phyloP scores from a whole-genome alignment of 257 asterid genomes.

The Solanum infundibuliforme region DNA sequence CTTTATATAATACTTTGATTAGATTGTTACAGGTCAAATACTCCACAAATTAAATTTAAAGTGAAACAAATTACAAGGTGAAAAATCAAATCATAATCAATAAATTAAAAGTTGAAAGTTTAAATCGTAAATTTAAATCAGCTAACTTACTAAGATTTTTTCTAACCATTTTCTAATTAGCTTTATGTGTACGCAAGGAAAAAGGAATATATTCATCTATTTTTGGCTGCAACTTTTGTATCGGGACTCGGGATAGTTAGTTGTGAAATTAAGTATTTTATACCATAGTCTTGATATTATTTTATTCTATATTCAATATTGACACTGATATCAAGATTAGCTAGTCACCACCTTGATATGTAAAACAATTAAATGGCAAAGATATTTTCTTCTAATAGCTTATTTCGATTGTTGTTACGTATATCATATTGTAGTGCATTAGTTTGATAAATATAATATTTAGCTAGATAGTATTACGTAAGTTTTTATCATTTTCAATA shows the following conservation, averaged over 20 bases:
- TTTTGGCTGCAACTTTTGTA: neutral
- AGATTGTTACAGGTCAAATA: too few relatives aligned
- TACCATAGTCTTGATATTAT: neutral
- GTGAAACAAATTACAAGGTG: accelerated
- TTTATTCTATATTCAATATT: neutral
- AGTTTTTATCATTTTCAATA: neutral
- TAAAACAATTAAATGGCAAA: neutral
- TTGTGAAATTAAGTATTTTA: neutral
- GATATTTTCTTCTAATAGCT: neutral
- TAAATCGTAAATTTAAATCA: too few relatives aligned
- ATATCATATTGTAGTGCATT: neutral
- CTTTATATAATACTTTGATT: neutral
- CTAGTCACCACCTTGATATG: neutral
- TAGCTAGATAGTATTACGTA: neutral
- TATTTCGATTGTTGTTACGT: neutral
- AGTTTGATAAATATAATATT: neutral
- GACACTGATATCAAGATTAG: neutral
- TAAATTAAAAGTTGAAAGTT: too few relatives aligned
- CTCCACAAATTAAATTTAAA: neutral
- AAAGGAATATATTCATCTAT: neutral
- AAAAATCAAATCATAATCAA: too few relatives aligned
- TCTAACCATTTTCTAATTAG: neutral
- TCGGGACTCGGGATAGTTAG: neutral
- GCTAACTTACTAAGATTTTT: neutral
- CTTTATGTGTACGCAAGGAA: neutral